These are phyloP conservation scores for Dimargaris verticillata DNA, from an alignment of 192 early-diverging fungal species.

Conservation along the genomic window DNA sequence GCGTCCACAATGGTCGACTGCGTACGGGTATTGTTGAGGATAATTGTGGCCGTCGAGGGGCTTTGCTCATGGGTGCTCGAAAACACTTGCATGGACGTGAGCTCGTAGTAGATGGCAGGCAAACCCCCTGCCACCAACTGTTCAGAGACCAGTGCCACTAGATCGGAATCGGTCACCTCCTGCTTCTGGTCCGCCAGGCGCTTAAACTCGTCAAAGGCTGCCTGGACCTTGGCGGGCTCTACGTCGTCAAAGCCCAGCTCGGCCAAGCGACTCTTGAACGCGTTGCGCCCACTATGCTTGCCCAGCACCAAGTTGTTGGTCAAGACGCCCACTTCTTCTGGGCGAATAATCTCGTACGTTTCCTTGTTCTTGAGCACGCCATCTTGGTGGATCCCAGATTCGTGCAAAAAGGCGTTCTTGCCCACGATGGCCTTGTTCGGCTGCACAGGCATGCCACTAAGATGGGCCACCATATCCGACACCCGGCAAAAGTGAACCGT, in stretches of 20 bases:
- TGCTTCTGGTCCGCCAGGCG: constrained; percentile 83
- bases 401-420: constrained; percentile 89
- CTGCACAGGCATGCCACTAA: constrained; percentile 90
- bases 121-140: constrained; percentile 25
- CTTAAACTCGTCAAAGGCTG: constrained; percentile 80
- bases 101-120: constrained; percentile 28
- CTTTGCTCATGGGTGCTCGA: constrained; percentile 44
- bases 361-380: constrained; percentile 89
- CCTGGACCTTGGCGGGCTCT: constrained; percentile 46
- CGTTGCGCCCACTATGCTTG: constrained; percentile 92
- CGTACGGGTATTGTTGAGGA: constrained; percentile 39
- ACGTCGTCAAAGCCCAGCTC: constrained; percentile 57
- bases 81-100: constrained; percentile 63
- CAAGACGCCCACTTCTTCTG: constrained; percentile 78
- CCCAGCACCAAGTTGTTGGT: constrained; percentile 76
- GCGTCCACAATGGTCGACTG: constrained; percentile 43
- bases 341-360: constrained; percentile 95
- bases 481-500: constrained; percentile 72
- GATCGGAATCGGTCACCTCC: constrained; percentile 72
- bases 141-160: constrained; percentile 73
- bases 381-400: constrained; percentile 97
- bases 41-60: constrained; percentile 54
- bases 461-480: constrained; percentile 74
- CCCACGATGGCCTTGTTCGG: constrained; percentile 98
- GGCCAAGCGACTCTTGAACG: constrained; percentile 64